Conservation (phyloP, 768 basidiomycete species). For the Pleurotus pulmonarius region DNA sequence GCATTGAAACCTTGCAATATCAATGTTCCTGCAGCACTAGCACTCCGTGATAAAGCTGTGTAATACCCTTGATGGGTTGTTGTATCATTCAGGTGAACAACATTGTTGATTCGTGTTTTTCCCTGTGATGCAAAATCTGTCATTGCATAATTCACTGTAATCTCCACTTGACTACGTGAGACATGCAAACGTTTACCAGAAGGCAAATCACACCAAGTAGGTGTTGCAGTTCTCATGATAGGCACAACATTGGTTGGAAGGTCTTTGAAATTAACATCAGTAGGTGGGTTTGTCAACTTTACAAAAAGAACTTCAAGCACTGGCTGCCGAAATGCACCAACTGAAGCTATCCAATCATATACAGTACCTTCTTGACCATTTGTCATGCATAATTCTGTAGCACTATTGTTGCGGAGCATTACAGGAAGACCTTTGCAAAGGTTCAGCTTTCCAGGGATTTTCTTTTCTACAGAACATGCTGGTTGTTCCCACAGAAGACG, state of each 20-base stretch:
- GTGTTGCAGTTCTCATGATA: background rate
- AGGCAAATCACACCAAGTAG: background rate
- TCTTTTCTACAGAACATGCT: conserved; percentile 12
- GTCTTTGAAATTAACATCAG: conserved; percentile 16
- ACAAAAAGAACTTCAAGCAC: conserved; percentile 27
- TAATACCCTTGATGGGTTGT: background rate
- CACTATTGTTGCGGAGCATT: conserved; percentile 27
- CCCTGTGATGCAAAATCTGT: background rate
- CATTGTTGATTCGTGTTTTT: background rate
- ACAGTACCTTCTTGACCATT: conserved; percentile 28
- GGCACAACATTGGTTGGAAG: conserved; percentile 26
- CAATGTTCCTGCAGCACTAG: background rate
- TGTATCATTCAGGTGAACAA: background rate
- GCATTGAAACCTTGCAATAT: background rate
- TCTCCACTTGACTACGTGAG: background rate
- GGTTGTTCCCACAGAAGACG: conserved; percentile 16
- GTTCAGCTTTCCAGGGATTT: conserved; percentile 21
- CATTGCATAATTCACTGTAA: background rate
- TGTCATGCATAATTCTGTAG: conserved; percentile 30
- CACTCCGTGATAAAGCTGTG: background rate
- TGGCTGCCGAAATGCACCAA: conserved; percentile 9
- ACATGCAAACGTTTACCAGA: background rate
- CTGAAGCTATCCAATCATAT: conserved; percentile 19
- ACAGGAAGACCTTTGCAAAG: conserved; percentile 30
- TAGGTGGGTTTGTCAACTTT: conserved; percentile 20